phyloP scores from a whole-genome alignment of 495 filamentous ascomycete genomes.

The Penicillium samsonianum region DNA sequence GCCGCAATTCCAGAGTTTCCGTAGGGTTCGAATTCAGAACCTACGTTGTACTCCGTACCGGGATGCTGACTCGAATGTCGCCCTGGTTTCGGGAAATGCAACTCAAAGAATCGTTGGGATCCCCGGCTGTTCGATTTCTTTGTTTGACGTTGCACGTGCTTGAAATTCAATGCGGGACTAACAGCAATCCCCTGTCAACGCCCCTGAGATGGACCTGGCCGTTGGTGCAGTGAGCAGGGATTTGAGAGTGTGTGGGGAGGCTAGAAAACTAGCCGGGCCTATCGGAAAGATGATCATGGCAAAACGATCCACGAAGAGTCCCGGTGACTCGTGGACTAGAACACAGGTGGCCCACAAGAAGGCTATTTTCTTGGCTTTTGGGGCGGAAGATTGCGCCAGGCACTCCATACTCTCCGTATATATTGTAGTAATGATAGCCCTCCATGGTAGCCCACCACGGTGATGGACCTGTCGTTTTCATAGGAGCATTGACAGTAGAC shows the following conservation, averaged over 20 bases:
- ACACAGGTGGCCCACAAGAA: neutral
- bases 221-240: conserved; percentile 8
- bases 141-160: conserved; percentile 25
- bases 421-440: neutral
- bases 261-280: conserved; percentile 3
- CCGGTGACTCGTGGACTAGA: neutral
- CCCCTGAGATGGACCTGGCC: conserved; percentile 8
- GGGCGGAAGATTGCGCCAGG: neutral
- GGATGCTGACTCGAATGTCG: conserved; percentile 2
- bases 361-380: neutral
- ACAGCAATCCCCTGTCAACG: conserved; percentile 1
- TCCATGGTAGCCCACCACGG: neutral
- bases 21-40: conserved; percentile 8
- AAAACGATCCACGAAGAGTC: conserved; percentile 6
- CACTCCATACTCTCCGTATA: neutral
- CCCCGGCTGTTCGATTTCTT: conserved; percentile 3
- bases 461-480: neutral
- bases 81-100: neutral
- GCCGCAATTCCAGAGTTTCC: conserved; percentile 5
- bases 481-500: neutral
- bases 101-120: neutral
- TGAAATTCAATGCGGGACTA: conserved; percentile 25
- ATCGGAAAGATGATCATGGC: neutral
- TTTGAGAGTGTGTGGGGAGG: conserved; percentile 9
- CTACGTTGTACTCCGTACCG: neutral